Evolutionary conservation across 441 rosid genomes (phyloP).

Genomic region (Pelargonium citronellum): DNA sequence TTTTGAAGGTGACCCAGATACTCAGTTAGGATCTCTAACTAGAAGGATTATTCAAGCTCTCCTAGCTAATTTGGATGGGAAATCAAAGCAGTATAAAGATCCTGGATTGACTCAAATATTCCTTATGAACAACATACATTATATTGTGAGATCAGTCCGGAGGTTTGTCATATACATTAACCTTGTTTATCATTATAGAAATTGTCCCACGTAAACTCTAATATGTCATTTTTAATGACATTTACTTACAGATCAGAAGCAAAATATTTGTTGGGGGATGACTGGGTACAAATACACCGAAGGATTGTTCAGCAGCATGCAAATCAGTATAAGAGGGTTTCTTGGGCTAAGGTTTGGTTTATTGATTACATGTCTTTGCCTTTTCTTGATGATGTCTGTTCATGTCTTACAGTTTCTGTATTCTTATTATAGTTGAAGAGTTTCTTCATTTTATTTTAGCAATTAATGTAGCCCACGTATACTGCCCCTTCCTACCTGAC

Average conservation of each 20-base stretch:
- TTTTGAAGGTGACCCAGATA: conserved; percentile 49
- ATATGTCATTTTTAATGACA: conserved; percentile 4
- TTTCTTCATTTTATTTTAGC: too few species aligned
- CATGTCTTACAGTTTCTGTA: too few species aligned
- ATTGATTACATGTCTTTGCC: background rate
- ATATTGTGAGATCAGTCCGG: conserved; percentile 90
- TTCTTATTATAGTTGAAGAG: too few species aligned
- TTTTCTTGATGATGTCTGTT: too few species aligned
- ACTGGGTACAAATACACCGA: conserved; percentile 95
- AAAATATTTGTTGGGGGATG: conserved; percentile 85
- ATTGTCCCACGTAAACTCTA: background rate
- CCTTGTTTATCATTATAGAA: conserved; percentile 6
- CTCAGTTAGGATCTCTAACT: conserved; percentile 62
- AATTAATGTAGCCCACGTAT: too few species aligned
- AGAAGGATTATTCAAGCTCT: conserved; percentile 81
- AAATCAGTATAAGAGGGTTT: conserved; percentile 86
- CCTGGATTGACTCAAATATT: conserved; percentile 79
- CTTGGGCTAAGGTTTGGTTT: conserved; percentile 77
- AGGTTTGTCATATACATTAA: conserved; percentile 42
- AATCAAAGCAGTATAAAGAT: conserved; percentile 89
- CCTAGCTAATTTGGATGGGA: conserved; percentile 78
- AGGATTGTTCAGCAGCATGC: conserved; percentile 93
- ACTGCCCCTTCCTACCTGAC: too few species aligned
- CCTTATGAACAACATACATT: conserved; percentile 88
- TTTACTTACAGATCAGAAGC: conserved; percentile 73